Conservation (phyloP, 805 yeast genomes). For the Starmerella vaccinii region DNA sequence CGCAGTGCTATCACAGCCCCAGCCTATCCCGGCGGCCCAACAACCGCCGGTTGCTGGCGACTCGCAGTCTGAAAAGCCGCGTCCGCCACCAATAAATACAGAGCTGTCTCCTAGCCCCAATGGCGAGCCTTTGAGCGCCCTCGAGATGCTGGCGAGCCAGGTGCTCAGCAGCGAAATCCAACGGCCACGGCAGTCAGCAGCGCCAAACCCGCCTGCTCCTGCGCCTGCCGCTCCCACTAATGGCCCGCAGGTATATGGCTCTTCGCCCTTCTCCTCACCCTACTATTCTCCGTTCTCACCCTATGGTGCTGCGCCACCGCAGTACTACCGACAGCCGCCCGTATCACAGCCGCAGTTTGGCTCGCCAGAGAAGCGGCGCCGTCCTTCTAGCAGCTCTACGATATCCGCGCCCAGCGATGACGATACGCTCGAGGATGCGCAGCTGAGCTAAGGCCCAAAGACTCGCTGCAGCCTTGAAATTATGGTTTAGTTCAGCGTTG, state of each 20-base stretch:
- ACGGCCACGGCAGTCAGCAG: conserved; percentile 4
- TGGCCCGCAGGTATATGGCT: conserved; percentile 7
- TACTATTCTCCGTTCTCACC: conserved; percentile 21
- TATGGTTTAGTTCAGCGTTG: no score
- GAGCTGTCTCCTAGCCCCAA: conserved; percentile 1
- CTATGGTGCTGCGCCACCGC: conserved; percentile 12
- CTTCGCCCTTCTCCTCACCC: conserved; percentile 20
- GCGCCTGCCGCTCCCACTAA: neutral
- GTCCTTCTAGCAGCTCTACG: conserved; percentile 32
- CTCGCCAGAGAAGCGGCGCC: conserved; percentile 22
- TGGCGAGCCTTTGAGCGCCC: conserved; percentile 33
- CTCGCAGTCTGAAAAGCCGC: conserved; percentile 10
- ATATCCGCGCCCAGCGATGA: conserved; percentile 31
- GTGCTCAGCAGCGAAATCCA: conserved; percentile 32
- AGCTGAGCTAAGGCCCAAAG: neutral
- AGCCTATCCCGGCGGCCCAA: neutral
- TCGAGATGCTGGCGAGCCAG: conserved; percentile 48
- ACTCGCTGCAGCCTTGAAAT: neutral
- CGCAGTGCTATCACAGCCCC: neutral
- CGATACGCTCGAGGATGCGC: conserved; percentile 25
- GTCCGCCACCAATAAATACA: conserved; percentile 22
- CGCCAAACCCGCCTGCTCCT: conserved; percentile 4
- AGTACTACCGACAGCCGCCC: conserved; percentile 27
- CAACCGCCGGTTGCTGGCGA: neutral
- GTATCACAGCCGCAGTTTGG: conserved; percentile 17